Evolutionary conservation across 306 rosid species (phyloP).

Genomic region (Acacia crassicarpa): DNA sequence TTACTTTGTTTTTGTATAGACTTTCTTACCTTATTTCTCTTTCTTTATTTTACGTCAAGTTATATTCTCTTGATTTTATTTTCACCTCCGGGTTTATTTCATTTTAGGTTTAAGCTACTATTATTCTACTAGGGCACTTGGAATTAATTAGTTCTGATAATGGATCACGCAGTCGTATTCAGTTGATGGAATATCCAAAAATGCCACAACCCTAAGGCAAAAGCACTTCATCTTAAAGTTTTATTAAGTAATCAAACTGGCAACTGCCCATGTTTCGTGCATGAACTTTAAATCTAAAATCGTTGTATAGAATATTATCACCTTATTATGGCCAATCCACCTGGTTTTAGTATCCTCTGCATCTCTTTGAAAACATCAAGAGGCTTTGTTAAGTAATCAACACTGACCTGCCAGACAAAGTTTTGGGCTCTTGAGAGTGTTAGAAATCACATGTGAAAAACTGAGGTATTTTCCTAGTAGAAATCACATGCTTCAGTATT

Average conservation of each 20-base stretch:
- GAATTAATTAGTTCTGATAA: background rate
- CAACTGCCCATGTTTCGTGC: background rate
- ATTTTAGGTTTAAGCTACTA: background rate
- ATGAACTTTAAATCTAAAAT: background rate
- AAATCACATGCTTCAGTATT: background rate
- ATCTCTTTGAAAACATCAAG: slow-evolving; percentile 77
- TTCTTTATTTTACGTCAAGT: background rate
- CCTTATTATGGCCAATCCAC: slow-evolving; percentile 82
- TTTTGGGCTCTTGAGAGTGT: background rate
- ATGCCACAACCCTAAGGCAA: slow-evolving; percentile 3
- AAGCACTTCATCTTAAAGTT: slow-evolving; percentile 8
- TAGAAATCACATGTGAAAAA: background rate
- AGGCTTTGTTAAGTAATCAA: slow-evolving; percentile 69
- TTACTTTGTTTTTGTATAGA: background rate
- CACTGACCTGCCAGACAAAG: slow-evolving; percentile 67
- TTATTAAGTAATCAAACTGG: slow-evolving; percentile 12
- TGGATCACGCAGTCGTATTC: background rate
- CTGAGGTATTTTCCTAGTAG: background rate
- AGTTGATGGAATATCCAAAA: slow-evolving; percentile 3
- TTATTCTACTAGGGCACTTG: background rate
- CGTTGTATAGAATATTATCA: slow-evolving; percentile 32
- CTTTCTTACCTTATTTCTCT: background rate
- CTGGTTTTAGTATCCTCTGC: slow-evolving; percentile 73
- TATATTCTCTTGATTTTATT: background rate
- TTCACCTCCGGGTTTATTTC: background rate